These are phyloP conservation scores for Xylaria sp. DNA, from an alignment of 2,329 filamentous ascomycete genomes.

Conservation along the genomic window DNA sequence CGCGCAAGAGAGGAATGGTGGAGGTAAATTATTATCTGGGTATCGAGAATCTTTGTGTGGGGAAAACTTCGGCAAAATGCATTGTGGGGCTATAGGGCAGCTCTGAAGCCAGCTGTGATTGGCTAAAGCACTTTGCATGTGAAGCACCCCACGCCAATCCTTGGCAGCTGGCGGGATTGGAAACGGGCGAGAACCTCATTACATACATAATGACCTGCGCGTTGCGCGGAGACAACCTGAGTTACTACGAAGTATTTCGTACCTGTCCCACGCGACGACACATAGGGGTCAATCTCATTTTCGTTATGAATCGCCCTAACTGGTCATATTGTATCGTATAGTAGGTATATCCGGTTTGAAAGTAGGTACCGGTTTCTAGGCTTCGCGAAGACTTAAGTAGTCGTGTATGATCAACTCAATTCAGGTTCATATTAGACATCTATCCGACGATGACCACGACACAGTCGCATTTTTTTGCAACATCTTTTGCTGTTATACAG, in stretches of 20 bases:
- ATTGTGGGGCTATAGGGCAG: conserved; percentile 27
- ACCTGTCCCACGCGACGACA: neutral
- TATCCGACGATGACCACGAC: neutral
- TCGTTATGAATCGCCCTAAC: too few species aligned
- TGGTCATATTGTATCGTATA: too few species aligned
- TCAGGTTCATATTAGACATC: too few species aligned
- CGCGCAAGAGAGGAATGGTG: conserved; percentile 11
- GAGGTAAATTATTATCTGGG: conserved; percentile 18
- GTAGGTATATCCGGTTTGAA: too few species aligned
- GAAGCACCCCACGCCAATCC: neutral
- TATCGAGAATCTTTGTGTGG: conserved; percentile 27
- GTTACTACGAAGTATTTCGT: neutral
- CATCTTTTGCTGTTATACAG: conserved; percentile 6
- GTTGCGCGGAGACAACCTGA: too few species aligned
- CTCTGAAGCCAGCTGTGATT: neutral
- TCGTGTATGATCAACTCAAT: too few species aligned
- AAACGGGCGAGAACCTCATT: too few species aligned
- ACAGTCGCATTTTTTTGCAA: neutral
- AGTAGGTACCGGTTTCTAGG: too few species aligned
- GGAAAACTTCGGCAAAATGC: conserved; percentile 27
- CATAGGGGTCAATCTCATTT: too few species aligned
- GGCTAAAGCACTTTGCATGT: neutral
- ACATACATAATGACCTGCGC: too few species aligned
- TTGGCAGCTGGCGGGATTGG: neutral
- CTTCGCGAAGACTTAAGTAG: too few species aligned